Base-by-base conservation (phyloP, 2,329 filamentous ascomycete species). In the Aspergillus sp. region DNA sequence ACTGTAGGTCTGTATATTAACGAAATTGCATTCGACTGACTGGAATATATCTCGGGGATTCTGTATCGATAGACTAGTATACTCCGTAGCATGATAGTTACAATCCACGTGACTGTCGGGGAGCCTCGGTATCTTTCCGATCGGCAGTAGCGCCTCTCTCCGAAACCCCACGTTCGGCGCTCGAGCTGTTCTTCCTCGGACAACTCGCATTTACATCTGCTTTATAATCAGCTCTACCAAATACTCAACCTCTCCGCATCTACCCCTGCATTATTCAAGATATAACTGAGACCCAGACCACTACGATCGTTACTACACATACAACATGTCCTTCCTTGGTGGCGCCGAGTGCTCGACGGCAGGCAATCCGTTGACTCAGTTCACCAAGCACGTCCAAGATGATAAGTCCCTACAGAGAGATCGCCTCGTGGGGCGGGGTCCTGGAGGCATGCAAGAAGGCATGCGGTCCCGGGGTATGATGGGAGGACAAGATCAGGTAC, bases 331-430 rank as follows among this genome's bases (percentile, higher is more conserved):
- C 58, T 98, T 99, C 78, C 85, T 98, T 71, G 91, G 92, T 79
- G 93, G 94, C 70, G 90, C 94, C 70, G 95, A 98, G 81, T 99
- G 95, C 84, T 98, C 94, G 59, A 96, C 95, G 63, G 92, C 91
- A 66, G 92, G 90, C 73, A 99, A 99, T 78, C 95, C 96, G 60
- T 88, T 99, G 71, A 94, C 91, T 75, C 95, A 98, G 82, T 96
- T 99, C 77, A 92, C 93, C 66, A 99, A 99, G 79, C 93, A 97
- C 78, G 91, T 95, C 59, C 91, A 96, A 74, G 92, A 96, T 84
- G 95, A 99, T 81, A 96, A 93, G 80, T 95, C 91, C 60, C 82
- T 98, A 60, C 95, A 98, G 80, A 86, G 93, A 71, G 95, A 99
- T 77, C 87, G 95, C 61, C 83, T 98, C 63, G 88, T 91, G 62